phyloP scores from a whole-genome alignment of 106 monocot genomes.

The Ottelia alismoides region DNA sequence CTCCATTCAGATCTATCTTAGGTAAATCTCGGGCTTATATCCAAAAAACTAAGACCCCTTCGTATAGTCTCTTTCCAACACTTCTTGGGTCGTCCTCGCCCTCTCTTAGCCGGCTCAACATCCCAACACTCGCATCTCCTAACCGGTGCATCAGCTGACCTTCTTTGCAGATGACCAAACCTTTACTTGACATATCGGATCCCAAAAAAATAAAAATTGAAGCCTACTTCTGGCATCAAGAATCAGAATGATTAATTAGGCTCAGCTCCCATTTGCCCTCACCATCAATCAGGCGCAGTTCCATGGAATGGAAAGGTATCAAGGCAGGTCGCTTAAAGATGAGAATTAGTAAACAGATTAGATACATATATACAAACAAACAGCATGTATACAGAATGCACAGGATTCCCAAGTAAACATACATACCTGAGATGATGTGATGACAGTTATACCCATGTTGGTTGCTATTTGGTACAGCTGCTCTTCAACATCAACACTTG shows the following conservation, averaged over 20 bases:
- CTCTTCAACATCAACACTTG: constrained; percentile 97
- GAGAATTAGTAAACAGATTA: not conserved
- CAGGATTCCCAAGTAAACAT: constrained; percentile 1
- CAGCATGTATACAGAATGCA: not conserved
- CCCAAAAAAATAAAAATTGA: not conserved
- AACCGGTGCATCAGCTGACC: no score
- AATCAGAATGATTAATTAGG: constrained; percentile 16
- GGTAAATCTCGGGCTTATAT: no score
- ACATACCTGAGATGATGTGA: constrained; percentile 92
- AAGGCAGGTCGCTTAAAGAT: constrained; percentile 28
- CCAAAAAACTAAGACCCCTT: no score
- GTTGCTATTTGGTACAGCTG: constrained; percentile 83
- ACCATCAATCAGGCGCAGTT: constrained; percentile 35
- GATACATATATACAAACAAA: not conserved
- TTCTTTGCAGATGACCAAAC: no score
- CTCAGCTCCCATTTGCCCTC: constrained; percentile 40
- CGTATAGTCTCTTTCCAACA: no score
- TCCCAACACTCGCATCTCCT: no score
- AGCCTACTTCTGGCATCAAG: no score
- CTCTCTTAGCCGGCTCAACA: no score
- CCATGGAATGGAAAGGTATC: constrained; percentile 35
- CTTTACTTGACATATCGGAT: no score
- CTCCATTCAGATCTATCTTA: no score
- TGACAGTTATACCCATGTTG: constrained; percentile 75
- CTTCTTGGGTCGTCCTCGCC: no score